Evolutionary conservation across 1,139 yeast genomes (phyloP).

Genomic region (Diutina pseudorugosa): DNA sequence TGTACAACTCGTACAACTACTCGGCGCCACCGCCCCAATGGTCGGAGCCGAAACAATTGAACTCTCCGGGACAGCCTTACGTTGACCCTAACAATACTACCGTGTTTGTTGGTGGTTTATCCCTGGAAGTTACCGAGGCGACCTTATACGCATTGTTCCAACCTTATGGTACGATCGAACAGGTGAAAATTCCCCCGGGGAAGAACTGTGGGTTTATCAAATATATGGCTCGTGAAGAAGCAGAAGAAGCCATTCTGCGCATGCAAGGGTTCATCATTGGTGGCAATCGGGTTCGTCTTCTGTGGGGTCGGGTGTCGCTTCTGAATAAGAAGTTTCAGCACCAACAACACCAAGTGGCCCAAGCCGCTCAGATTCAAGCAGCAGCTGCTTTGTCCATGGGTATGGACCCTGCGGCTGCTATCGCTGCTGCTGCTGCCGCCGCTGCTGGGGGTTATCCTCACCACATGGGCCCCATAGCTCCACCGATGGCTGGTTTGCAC

Average conservation of each 20-base stretch:
- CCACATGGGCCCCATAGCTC: not conserved
- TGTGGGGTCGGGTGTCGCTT: conserved; percentile 67
- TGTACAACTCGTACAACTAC: not conserved
- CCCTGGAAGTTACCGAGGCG: conserved; percentile 64
- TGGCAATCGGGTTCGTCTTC: conserved; percentile 70
- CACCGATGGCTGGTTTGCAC: not conserved
- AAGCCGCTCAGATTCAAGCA: conserved; percentile 10
- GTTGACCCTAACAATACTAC: conserved; percentile 81
- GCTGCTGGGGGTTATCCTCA: conserved; percentile 1
- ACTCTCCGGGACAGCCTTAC: conserved; percentile 13
- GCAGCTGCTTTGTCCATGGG: conserved; percentile 8
- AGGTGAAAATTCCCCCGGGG: conserved; percentile 82
- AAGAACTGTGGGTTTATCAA: conserved; percentile 93
- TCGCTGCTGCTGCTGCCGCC: conserved; percentile 7
- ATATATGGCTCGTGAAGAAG: conserved; percentile 65
- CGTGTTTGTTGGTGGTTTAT: conserved; percentile 87
- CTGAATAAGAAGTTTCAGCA: conserved; percentile 7
- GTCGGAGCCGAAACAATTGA: not conserved
- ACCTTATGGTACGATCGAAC: conserved; percentile 76
- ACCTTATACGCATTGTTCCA: conserved; percentile 64
- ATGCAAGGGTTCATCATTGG: conserved; percentile 92
- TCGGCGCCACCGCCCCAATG: not conserved
- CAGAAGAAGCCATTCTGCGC: conserved; percentile 79
- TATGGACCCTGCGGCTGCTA: conserved; percentile 10
- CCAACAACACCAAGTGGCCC: conserved; percentile 11